phyloP scores from a whole-genome alignment of 148 eudicot genomes.

The Agrostemma githago region DNA sequence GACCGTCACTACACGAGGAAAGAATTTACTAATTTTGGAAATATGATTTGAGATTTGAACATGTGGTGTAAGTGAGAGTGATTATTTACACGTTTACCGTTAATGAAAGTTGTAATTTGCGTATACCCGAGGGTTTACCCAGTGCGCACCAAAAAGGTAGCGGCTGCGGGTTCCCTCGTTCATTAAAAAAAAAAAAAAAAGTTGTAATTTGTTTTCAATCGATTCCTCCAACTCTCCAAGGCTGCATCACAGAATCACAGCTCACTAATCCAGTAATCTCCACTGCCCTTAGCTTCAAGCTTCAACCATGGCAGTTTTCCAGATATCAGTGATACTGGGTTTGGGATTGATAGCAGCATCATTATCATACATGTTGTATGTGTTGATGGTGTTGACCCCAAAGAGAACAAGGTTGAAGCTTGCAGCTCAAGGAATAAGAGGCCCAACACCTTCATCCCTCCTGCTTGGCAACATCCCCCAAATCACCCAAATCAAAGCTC shows the following conservation, averaged over 20 bases:
- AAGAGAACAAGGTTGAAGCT: conserved; percentile 33
- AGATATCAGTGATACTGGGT: not conserved
- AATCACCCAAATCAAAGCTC: conserved; percentile 30
- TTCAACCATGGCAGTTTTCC: conserved; percentile 7
- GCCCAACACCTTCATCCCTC: conserved; percentile 35
- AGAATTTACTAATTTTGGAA: too few relatives aligned
- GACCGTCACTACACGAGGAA: too few relatives aligned
- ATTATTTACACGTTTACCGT: too few relatives aligned
- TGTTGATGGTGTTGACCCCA: conserved; percentile 24
- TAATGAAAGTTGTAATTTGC: not conserved
- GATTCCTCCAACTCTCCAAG: not conserved
- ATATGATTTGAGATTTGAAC: too few relatives aligned
- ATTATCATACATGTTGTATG: conserved; percentile 16
- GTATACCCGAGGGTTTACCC: too few relatives aligned
- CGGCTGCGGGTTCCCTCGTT: too few relatives aligned
- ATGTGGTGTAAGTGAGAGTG: too few relatives aligned
- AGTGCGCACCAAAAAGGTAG: too few relatives aligned
- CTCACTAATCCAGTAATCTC: not conserved
- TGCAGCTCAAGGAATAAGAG: conserved; percentile 39
- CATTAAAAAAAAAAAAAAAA: too few relatives aligned
- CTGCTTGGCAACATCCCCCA: conserved; percentile 44
- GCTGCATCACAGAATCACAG: not conserved
- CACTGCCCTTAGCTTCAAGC: not conserved
- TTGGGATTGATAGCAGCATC: not conserved
- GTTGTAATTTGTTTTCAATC: not conserved